A percentile compares a stretch with the other conserved stretches of the same genome.
These are phyloP conservation scores for Tetrapisispora phaffii DNA, from an alignment of 805 yeast genomes.

Conservation along the genomic window DNA sequence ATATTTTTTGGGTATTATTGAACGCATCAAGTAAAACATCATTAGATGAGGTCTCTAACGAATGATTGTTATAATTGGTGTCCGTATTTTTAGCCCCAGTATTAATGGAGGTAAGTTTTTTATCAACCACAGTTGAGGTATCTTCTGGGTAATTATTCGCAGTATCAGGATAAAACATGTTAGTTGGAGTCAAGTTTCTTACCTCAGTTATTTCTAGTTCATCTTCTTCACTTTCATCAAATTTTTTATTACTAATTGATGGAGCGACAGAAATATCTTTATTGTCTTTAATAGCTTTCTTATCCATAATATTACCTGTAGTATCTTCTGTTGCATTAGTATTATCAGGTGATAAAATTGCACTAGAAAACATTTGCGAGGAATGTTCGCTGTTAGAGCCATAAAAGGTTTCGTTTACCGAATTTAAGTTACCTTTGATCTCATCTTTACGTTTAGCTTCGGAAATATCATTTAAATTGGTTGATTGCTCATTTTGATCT, in stretches of 20 bases:
- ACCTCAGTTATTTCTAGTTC: slow-evolving; percentile 36
- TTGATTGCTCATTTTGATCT: slow-evolving; percentile 8
- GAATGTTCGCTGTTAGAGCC: not conserved
- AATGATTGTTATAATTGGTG: not conserved
- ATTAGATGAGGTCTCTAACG: slow-evolving; percentile 21
- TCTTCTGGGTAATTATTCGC: not conserved
- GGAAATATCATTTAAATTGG: not conserved
- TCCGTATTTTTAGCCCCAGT: not conserved
- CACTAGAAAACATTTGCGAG: not conserved
- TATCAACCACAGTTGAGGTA: not conserved
- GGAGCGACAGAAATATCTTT: slow-evolving; percentile 7
- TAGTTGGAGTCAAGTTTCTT: slow-evolving; percentile 16
- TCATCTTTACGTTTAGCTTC: not conserved
- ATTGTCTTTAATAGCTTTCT: not conserved
- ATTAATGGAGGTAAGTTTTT: not conserved
- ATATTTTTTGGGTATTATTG: slow-evolving; percentile 31
- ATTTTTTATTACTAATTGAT: slow-evolving; percentile 6
- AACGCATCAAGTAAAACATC: slow-evolving; percentile 34
- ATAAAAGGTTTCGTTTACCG: not conserved
- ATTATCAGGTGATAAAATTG: not conserved
- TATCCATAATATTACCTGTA: not conserved
- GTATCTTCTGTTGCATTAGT: not conserved
- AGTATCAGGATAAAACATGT: not conserved
- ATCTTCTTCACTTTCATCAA: slow-evolving; percentile 17
- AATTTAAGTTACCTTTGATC: not conserved